Evolutionary conservation across 495 filamentous ascomycete species (phyloP), one percentile per base, ranked within the genome.

Genomic region (Penicillium herquei): DNA sequence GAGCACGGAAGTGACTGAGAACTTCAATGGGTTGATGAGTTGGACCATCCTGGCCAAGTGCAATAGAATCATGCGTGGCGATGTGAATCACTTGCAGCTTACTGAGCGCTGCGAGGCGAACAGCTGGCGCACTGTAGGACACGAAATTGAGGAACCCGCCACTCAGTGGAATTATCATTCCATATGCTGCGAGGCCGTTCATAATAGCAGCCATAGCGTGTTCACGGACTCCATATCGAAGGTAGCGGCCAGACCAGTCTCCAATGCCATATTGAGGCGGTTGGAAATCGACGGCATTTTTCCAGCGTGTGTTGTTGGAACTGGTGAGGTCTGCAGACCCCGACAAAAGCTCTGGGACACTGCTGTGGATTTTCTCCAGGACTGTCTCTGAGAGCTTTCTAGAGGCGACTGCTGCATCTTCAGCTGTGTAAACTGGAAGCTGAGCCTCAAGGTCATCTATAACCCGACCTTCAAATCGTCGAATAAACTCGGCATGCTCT

Each of bases 401-500:
- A 49, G 93, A 93, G 47, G 94, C 94, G 56, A 92, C 74, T 43
- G 94, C 91, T 43, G 88, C 54, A 68, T 99, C 94, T 39, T 81
- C 80, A 31, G 93, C 84, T 68, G 93, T 96, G 82, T 98, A 98
- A 59, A 84, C 84, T 60, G 94, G 94, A 42, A 99, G 85, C 70
- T 76, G 79, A 80, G 94, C 95, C 83, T 98, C 88, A 95, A 95
- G 98, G 62, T 93, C 94, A 71, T 96, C 90, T 51, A 92, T 91
- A 37, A 99, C 90, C 64, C 89, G 83, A 54, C 90, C 87, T 57
- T 81, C 80, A 48, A 92, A 78, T 73, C 95, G 89, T 59, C 95
- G 89, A 70, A 76, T 72, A 49, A 99, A 83, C 69, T 98, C 94
- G 54, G 77, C 86, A 66, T 81, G 79, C 72, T 92, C 87, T 11